These are phyloP conservation scores for Byssochlamys sp. DNA, from an alignment of 2,329 filamentous ascomycete species.

Conservation along the genomic window DNA sequence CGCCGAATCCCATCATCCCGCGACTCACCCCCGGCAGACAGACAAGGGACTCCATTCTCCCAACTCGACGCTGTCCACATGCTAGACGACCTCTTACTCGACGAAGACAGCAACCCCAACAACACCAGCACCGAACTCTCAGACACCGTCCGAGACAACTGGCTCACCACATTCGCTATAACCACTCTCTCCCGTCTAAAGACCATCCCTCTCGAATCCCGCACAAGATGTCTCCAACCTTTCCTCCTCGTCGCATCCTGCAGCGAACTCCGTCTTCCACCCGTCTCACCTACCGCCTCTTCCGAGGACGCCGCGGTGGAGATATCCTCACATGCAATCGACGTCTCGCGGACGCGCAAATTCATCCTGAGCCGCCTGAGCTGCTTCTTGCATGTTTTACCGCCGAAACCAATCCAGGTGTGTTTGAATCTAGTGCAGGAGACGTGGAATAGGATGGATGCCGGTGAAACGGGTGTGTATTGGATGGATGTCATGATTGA, in stretches of 20 bases:
- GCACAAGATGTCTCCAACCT: slow-evolving; percentile 46
- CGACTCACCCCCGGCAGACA: not conserved
- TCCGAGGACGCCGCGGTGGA: slow-evolving; percentile 14
- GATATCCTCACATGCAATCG: slow-evolving; percentile 32
- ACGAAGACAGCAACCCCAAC: slow-evolving; percentile 12
- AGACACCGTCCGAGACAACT: slow-evolving; percentile 21
- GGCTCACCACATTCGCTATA: slow-evolving; percentile 44
- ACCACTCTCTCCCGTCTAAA: slow-evolving; percentile 43
- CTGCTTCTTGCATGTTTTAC: slow-evolving; percentile 37
- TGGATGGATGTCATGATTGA: slow-evolving; percentile 51
- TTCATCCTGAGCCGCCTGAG: slow-evolving; percentile 43
- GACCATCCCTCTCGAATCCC: slow-evolving; percentile 43
- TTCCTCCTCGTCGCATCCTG: slow-evolving; percentile 43
- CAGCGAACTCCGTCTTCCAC: slow-evolving; percentile 42
- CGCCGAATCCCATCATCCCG: slow-evolving; percentile 27
- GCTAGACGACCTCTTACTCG: not conserved
- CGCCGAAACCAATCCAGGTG: slow-evolving; percentile 43
- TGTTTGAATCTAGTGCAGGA: slow-evolving; percentile 44
- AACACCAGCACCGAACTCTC: slow-evolving; percentile 15
- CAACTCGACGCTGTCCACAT: not conserved
- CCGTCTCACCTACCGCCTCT: slow-evolving; percentile 15
- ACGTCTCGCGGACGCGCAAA: slow-evolving; percentile 39
- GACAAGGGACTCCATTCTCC: not conserved
- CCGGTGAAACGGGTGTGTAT: slow-evolving; percentile 37
- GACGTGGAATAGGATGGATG: slow-evolving; percentile 45